Evolutionary conservation across 257 asterid genomes (phyloP).

Genomic region (Coffea canephora): DNA sequence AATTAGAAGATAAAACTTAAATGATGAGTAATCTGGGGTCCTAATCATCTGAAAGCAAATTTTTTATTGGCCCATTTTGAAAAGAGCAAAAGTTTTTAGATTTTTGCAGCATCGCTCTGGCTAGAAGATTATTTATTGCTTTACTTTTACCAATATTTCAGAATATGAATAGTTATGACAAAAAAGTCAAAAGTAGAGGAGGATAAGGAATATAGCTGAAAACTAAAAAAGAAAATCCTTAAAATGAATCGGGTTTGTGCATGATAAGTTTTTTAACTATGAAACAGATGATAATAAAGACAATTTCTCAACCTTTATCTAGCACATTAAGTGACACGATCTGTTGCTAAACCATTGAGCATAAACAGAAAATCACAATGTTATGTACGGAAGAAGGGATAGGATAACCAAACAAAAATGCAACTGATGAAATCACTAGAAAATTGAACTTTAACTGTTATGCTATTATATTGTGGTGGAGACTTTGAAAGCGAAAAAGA

Average conservation of each 20-base stretch:
- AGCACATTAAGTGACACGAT: not conserved
- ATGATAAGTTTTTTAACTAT: not conserved
- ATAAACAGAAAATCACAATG: not conserved
- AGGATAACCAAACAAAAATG: constrained; percentile 5
- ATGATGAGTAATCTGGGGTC: not conserved
- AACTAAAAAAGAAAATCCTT: not conserved
- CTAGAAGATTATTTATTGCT: not conserved
- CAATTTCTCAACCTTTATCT: not conserved
- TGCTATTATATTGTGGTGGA: not conserved
- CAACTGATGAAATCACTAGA: not conserved
- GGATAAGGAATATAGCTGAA: not conserved
- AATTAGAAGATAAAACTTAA: constrained; percentile 5
- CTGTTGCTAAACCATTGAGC: not conserved
- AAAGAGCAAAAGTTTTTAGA: not conserved
- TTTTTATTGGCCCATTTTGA: not conserved
- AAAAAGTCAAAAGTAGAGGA: not conserved
- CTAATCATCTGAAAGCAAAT: not conserved
- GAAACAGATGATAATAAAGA: not conserved
- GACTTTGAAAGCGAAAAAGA: not conserved
- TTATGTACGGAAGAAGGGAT: not conserved
- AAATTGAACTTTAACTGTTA: not conserved
- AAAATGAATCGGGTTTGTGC: not conserved
- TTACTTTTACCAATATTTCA: not conserved
- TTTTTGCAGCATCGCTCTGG: too few relatives aligned
- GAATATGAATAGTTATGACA: not conserved